Conservation (phyloP, 768 basidiomycete species). For the Phanerochaete sordida region DNA sequence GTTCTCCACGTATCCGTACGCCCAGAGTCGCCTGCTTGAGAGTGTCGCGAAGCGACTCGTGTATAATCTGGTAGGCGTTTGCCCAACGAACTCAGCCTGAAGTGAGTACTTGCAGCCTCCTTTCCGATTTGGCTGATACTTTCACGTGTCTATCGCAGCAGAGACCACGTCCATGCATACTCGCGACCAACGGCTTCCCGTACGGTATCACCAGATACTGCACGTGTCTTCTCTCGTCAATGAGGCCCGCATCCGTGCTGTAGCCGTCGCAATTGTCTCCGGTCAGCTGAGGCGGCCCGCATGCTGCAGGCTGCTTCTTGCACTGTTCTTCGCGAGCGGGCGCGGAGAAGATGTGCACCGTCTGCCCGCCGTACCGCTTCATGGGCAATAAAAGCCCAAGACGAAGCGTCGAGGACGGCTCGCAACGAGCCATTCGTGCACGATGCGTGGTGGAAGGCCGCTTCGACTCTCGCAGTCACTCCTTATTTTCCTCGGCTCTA, state of each 20-base stretch:
- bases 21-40: too few species aligned
- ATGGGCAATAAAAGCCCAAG: background rate
- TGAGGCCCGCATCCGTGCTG: background rate
- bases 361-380: background rate
- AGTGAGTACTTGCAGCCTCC: too few species aligned
- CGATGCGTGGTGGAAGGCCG: background rate
- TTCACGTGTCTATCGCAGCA: background rate
- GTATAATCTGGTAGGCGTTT: too few species aligned
- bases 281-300: conserved; percentile 1
- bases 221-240: background rate
- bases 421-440: background rate
- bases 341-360: background rate
- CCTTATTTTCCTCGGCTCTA: too few species aligned
- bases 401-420: background rate
- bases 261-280: background rate
- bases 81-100: too few species aligned
- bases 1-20: too few species aligned
- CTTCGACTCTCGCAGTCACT: background rate
- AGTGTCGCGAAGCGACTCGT: too few species aligned
- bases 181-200: background rate
- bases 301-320: background rate
- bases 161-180: background rate
- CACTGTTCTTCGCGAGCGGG: background rate
- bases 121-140: too few species aligned
- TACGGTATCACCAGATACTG: background rate